A percentile compares a stretch with the other conserved stretches of the same genome.
phyloP scores from a whole-genome alignment of 2,329 filamentous ascomycete species.

The Cryphonectria japonica region DNA sequence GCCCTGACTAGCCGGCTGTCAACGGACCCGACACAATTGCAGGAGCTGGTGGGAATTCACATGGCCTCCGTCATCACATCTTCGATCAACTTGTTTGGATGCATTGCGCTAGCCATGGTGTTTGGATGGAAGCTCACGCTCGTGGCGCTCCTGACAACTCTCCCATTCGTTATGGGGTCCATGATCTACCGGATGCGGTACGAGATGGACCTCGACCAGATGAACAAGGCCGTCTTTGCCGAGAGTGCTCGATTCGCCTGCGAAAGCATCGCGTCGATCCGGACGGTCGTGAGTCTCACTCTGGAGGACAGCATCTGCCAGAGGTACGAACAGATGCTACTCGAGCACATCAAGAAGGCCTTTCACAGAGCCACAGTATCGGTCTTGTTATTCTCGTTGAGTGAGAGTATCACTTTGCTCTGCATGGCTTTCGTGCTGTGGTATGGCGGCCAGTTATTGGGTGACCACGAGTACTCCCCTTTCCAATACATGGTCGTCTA shows the following conservation, averaged over 20 bases:
- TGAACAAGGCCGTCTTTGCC: constrained; percentile 61
- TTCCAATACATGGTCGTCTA: constrained; percentile 42
- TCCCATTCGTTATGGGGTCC: constrained; percentile 40
- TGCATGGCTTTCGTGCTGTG: constrained; percentile 64
- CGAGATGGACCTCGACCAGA: constrained; percentile 59
- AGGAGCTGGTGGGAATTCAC: constrained; percentile 46
- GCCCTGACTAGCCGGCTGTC: constrained; percentile 60
- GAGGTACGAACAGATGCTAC: constrained; percentile 43
- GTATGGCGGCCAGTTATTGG: constrained; percentile 41
- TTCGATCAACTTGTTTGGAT: constrained; percentile 53
- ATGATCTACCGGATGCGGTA: constrained; percentile 52
- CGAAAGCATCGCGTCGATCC: constrained; percentile 64
- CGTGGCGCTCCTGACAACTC: constrained; percentile 49
- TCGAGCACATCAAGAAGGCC: constrained; percentile 39
- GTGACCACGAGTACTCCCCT: constrained; percentile 37
- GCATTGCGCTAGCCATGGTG: constrained; percentile 66
- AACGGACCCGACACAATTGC: constrained; percentile 60
- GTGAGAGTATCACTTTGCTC: constrained; percentile 53
- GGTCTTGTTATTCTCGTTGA: constrained; percentile 40
- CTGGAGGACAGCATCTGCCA: constrained; percentile 61
- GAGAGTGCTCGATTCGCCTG: constrained; percentile 66
- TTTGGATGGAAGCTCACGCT: constrained; percentile 79
- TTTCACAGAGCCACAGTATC: constrained; percentile 40
- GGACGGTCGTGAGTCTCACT: constrained; percentile 64
- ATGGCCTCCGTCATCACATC: constrained; percentile 67